Evolutionary conservation across 148 eudicot species (phyloP).

Genomic region (Camellia granthamiana): DNA sequence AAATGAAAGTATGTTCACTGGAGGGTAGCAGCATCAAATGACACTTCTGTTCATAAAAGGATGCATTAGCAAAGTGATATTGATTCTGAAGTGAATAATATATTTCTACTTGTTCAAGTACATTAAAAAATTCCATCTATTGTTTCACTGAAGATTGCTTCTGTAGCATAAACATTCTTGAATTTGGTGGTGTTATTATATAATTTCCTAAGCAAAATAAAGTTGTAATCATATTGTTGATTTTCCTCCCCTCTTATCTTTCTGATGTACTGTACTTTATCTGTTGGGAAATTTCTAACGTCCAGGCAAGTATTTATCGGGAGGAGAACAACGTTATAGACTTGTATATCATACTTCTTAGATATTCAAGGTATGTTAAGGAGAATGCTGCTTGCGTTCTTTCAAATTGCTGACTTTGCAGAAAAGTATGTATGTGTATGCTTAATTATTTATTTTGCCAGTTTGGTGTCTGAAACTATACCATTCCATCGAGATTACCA

Average conservation of each 20-base stretch:
- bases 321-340: conserved; percentile 70
- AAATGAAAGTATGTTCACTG: too few relatives aligned
- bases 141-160: neutral
- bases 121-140: neutral
- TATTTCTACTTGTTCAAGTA: neutral
- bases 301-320: conserved; percentile 74
- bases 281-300: conserved; percentile 8
- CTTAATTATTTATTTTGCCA: conserved; percentile 32
- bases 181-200: neutral
- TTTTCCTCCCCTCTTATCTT: neutral
- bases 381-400: conserved; percentile 12
- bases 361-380: conserved; percentile 77
- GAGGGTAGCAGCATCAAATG: too few relatives aligned
- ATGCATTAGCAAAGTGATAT: too few relatives aligned
- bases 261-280: conserved; percentile 6
- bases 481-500: conserved; percentile 90
- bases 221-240: neutral
- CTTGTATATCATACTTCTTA: conserved; percentile 79
- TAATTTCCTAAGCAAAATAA: neutral
- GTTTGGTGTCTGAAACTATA: conserved; percentile 94
- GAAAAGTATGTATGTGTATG: conserved; percentile 13
- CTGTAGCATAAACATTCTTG: neutral
- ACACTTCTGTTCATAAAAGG: too few relatives aligned
- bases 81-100: neutral
- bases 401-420: conserved; percentile 8